These are phyloP conservation scores for Gossypium raimondii DNA, from an alignment of 345 rosid species.

Conservation along the genomic window DNA sequence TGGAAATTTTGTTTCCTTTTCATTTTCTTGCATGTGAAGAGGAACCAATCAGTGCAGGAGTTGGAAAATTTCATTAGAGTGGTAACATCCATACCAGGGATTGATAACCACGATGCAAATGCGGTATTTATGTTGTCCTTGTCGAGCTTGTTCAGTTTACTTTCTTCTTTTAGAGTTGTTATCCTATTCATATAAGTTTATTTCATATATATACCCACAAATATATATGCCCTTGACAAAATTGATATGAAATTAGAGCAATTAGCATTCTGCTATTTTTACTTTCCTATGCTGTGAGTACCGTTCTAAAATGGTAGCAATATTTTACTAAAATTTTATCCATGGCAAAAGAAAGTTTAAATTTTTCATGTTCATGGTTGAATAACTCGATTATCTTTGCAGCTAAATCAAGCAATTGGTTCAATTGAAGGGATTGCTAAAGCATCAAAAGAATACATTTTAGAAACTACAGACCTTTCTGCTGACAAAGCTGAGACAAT, in stretches of 20 bases:
- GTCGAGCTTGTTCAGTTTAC: neutral
- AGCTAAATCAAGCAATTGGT: constrained; percentile 89
- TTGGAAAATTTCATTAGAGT: constrained; percentile 57
- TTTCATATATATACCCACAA: no score
- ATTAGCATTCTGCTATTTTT: no score
- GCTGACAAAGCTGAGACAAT: constrained; percentile 66
- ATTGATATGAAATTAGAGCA: no score
- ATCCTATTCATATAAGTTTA: no score
- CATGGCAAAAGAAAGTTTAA: neutral
- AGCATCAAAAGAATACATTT: constrained; percentile 64
- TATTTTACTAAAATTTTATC: neutral
- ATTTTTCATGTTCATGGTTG: neutral
- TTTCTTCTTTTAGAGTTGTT: neutral
- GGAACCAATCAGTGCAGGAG: constrained; percentile 52
- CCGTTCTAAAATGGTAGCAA: neutral
- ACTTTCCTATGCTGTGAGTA: no score
- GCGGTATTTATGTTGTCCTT: constrained; percentile 35
- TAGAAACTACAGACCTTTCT: constrained; percentile 83
- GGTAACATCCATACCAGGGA: constrained; percentile 75
- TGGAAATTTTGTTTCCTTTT: constrained; percentile 8
- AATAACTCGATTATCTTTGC: constrained; percentile 17
- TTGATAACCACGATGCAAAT: constrained; percentile 79
- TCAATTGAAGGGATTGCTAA: constrained; percentile 81
- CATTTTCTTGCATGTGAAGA: constrained; percentile 41
- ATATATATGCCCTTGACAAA: no score